These are phyloP conservation scores for Xerocomellus chrysenteron DNA, from an alignment of 768 basidiomycete genomes.

Conservation along the genomic window DNA sequence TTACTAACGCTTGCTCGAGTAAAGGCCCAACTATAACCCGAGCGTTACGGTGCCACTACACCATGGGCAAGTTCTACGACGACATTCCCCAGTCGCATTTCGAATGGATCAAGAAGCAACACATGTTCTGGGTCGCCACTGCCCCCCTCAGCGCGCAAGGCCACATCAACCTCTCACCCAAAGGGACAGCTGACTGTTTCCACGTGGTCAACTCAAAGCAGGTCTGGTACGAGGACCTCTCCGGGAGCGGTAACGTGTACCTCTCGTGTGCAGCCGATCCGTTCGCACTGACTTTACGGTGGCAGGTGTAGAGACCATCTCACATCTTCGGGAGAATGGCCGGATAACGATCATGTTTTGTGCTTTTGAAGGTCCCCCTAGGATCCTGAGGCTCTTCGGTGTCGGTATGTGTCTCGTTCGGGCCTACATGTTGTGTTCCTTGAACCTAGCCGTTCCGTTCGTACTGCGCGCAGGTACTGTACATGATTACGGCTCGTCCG, in stretches of 20 bases:
- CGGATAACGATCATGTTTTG: constrained; percentile 62
- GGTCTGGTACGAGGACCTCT: constrained; percentile 75
- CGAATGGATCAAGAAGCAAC: constrained; percentile 60
- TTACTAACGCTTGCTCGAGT: too few species aligned
- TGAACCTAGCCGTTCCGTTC: background rate
- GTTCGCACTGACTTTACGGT: background rate
- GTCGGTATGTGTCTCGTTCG: constrained; percentile 38
- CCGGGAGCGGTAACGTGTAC: constrained; percentile 54
- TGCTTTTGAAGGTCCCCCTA: constrained; percentile 62
- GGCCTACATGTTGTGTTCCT: background rate
- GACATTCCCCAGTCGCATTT: constrained; percentile 54
- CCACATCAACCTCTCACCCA: constrained; percentile 68
- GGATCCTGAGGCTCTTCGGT: constrained; percentile 58
- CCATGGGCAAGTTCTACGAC: constrained; percentile 60
- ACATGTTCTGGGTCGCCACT: constrained; percentile 71
- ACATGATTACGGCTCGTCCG: constrained; percentile 61
- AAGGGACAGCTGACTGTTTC: constrained; percentile 64
- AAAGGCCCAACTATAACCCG: too few species aligned
- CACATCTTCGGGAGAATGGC: constrained; percentile 63
- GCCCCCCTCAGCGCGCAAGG: constrained; percentile 58
- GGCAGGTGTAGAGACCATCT: constrained; percentile 58
- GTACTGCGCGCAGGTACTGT: constrained; percentile 44
- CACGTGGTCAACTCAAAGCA: constrained; percentile 52
- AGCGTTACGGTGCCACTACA: background rate
- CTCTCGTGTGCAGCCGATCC: background rate